phyloP scores from a whole-genome alignment of 148 eudicot species.

The Tetragonia tetragonoides region DNA sequence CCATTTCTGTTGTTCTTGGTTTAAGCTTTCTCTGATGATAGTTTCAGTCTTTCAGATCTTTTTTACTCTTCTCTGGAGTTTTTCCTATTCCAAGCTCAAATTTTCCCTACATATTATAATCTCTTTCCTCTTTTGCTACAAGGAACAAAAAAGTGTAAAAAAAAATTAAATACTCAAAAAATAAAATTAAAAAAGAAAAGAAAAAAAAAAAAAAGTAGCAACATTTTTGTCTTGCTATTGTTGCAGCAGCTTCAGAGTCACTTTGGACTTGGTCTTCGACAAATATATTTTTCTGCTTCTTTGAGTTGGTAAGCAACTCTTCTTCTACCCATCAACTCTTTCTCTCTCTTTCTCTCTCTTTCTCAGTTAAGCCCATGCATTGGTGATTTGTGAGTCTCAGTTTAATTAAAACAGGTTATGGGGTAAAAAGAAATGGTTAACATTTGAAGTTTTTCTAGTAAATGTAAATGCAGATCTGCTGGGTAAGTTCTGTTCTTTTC shows the following conservation, averaged over 20 bases:
- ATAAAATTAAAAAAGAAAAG: not conserved
- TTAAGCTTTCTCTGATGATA: not conserved
- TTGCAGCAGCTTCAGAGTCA: not conserved
- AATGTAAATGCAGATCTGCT: slow-evolving; percentile 23
- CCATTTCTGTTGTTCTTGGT: not conserved
- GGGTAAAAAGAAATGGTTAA: not conserved
- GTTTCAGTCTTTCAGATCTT: not conserved
- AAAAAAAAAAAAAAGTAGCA: not conserved
- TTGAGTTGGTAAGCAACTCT: slow-evolving; percentile 35
- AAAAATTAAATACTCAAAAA: not conserved
- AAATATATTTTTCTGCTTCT: slow-evolving; percentile 8
- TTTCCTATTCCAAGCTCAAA: slow-evolving; percentile 1
- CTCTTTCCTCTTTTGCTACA: not conserved
- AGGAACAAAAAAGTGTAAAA: not conserved
- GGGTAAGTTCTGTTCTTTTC: not conserved
- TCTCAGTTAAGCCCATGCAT: not conserved
- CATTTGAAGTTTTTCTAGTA: not conserved
- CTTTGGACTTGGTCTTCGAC: slow-evolving; percentile 25
- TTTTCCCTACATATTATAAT: slow-evolving; percentile 6
- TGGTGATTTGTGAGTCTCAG: not conserved
- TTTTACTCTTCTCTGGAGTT: not conserved
- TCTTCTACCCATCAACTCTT: slow-evolving; percentile 22
- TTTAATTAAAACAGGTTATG: not conserved
- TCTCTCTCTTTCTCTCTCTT: slow-evolving; percentile 1
- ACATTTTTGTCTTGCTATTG: not conserved